Conservation (phyloP, 108 stramenopile species). For the Asterionellopsis glacialis region DNA sequence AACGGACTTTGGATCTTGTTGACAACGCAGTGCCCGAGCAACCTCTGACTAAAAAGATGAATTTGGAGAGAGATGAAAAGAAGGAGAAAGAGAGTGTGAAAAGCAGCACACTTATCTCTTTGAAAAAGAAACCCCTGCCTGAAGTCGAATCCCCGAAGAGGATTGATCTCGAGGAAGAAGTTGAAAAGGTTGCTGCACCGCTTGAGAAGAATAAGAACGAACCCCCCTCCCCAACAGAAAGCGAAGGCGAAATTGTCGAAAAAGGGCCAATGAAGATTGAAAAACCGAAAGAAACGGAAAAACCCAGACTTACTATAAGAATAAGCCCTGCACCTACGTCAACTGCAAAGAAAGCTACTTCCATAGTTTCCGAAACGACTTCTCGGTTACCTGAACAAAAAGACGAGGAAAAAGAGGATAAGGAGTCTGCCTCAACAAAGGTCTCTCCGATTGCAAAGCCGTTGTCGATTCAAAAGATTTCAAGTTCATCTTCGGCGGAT, state of each 20-base stretch:
- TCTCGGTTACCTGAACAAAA: no score
- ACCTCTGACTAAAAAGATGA: neutral
- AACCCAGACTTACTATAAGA: neutral
- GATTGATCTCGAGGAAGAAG: conserved; percentile 1
- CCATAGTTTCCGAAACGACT: no score
- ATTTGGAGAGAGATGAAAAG: conserved; percentile 2
- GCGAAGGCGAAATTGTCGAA: neutral
- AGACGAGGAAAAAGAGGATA: no score
- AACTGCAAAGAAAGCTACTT: neutral
- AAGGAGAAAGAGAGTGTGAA: neutral
- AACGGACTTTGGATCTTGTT: no score
- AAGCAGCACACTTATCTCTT: no score
- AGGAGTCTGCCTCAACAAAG: no score
- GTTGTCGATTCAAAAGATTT: neutral
- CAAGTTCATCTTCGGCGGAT: neutral
- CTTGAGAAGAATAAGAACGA: neutral
- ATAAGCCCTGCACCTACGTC: neutral
- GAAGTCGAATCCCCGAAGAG: neutral
- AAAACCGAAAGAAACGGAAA: conserved; percentile 6
- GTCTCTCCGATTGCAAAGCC: no score
- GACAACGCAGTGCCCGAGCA: neutral
- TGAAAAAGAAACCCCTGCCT: no score
- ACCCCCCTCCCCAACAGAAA: neutral
- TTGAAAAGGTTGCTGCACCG: neutral
- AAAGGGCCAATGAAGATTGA: conserved; percentile 2